Percentiles rank a stretch among this genome's conserved stretches.
Conservation (phyloP, 192 early-diverging fungal genomes). For the Umbelopsis isabellina region DNA sequence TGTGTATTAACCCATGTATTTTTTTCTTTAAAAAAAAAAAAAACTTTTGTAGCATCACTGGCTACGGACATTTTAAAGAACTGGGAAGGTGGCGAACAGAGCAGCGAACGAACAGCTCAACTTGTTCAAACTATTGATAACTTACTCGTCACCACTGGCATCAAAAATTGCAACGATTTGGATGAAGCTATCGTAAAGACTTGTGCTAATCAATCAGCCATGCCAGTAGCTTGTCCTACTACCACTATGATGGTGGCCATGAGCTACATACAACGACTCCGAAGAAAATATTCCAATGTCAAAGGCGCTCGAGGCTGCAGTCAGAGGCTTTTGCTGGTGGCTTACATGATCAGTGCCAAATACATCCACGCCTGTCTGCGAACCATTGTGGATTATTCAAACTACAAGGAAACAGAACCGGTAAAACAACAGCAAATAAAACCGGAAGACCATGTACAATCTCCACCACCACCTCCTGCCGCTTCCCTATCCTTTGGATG, state of each 20-base stretch:
- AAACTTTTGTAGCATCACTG: background rate
- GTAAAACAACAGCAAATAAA: background rate
- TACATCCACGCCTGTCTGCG: slow-evolving; percentile 38
- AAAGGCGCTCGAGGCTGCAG: slow-evolving; percentile 51
- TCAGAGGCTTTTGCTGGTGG: slow-evolving; percentile 50
- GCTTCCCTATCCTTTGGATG: background rate
- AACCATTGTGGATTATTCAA: slow-evolving; percentile 33
- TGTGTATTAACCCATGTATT: background rate
- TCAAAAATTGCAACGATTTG: slow-evolving; percentile 16
- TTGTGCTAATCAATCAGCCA: slow-evolving; percentile 29
- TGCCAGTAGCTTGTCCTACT: slow-evolving; percentile 42
- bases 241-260: slow-evolving; percentile 51
- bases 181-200: slow-evolving; percentile 25
- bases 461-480: background rate
- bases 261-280: slow-evolving; percentile 52
- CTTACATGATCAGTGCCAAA: slow-evolving; percentile 55
- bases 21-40: too few species aligned
- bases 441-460: background rate
- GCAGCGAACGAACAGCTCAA: slow-evolving; percentile 11
- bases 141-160: slow-evolving; percentile 30
- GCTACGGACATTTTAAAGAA: slow-evolving; percentile 14
- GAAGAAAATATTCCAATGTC: slow-evolving; percentile 46
- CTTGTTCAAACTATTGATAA: slow-evolving; percentile 27
- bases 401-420: background rate
- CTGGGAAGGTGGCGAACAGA: slow-evolving; percentile 14